Evolutionary conservation across 352 stramenopile genomes (phyloP).

Genomic region (Peronosclerospora sorghi): DNA sequence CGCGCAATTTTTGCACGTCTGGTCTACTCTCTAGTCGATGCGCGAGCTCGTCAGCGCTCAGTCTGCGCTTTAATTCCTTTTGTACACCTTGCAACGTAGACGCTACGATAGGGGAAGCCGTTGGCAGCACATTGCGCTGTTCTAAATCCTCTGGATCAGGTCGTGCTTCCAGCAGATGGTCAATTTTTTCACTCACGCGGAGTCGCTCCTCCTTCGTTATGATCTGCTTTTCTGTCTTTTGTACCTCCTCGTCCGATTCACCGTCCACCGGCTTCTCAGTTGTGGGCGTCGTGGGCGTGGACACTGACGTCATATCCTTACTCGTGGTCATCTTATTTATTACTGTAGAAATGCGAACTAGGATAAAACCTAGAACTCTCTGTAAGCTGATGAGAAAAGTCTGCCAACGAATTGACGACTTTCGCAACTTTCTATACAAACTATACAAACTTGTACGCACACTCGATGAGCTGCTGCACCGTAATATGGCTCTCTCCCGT

Average conservation of each 20-base stretch:
- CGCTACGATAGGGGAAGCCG: slow-evolving; percentile 31
- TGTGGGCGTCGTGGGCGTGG: slow-evolving; percentile 9
- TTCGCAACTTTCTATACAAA: neutral
- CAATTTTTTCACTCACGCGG: slow-evolving; percentile 43
- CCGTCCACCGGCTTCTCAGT: too few relatives aligned
- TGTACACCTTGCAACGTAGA: slow-evolving; percentile 55
- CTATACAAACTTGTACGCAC: slow-evolving; percentile 71
- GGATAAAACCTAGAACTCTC: too few relatives aligned
- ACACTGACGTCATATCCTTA: slow-evolving; percentile 17
- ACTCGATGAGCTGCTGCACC: slow-evolving; percentile 71
- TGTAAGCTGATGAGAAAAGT: too few relatives aligned
- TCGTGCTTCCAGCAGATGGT: slow-evolving; percentile 44
- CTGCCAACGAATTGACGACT: too few relatives aligned
- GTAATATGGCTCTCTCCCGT: slow-evolving; percentile 63
- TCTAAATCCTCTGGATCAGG: slow-evolving; percentile 48
- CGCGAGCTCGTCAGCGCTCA: slow-evolving; percentile 64
- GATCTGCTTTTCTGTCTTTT: slow-evolving; percentile 11
- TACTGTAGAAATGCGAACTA: neutral
- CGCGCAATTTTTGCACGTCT: slow-evolving; percentile 63
- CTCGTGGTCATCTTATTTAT: slow-evolving; percentile 68
- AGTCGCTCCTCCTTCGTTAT: slow-evolving; percentile 28
- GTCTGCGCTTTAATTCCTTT: slow-evolving; percentile 60
- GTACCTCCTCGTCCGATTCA: slow-evolving; percentile 12
- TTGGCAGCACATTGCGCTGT: slow-evolving; percentile 41
- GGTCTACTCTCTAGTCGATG: slow-evolving; percentile 56